Evolutionary conservation across 176 grass and related monocot species (phyloP).

Genomic region (Ensete ventricosum): DNA sequence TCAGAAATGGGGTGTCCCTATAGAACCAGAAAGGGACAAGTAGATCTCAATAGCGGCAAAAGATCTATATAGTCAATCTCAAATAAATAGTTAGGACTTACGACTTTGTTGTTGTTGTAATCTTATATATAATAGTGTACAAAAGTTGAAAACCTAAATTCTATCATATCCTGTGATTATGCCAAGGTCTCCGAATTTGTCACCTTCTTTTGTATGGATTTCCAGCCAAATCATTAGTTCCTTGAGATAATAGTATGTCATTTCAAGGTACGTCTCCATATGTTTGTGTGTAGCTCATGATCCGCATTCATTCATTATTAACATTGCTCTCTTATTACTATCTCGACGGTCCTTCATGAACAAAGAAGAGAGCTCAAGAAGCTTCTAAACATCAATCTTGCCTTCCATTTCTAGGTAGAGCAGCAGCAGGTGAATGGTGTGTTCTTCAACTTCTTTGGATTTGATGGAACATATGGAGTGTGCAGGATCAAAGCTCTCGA

Average conservation of each 20-base stretch:
- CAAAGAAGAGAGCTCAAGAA: slow-evolving; percentile 69
- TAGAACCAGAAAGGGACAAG: slow-evolving; percentile 47
- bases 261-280: slow-evolving; percentile 55
- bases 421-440: slow-evolving; percentile 83
- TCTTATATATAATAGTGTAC: slow-evolving; percentile 57
- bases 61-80: too few relatives aligned
- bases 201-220: slow-evolving; percentile 74
- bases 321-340: slow-evolving; percentile 39
- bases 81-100: too few relatives aligned
- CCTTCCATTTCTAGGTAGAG: slow-evolving; percentile 87
- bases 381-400: slow-evolving; percentile 79
- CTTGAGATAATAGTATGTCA: slow-evolving; percentile 70
- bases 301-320: not conserved
- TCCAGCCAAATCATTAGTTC: slow-evolving; percentile 76
- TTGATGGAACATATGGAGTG: slow-evolving; percentile 75
- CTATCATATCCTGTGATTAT: slow-evolving; percentile 23
- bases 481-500: slow-evolving; percentile 89
- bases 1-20: slow-evolving; percentile 65
- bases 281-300: not conserved
- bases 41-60: too few relatives aligned
- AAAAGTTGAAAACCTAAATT: slow-evolving; percentile 78
- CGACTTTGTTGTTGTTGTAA: slow-evolving; percentile 33
- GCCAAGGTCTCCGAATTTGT: slow-evolving; percentile 75
- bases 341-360: slow-evolving; percentile 77
- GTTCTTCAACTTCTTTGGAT: slow-evolving; percentile 86